Evolutionary conservation across 1,284 basidiomycete species (phyloP).

Genomic region (Cryptococcus sp.): DNA sequence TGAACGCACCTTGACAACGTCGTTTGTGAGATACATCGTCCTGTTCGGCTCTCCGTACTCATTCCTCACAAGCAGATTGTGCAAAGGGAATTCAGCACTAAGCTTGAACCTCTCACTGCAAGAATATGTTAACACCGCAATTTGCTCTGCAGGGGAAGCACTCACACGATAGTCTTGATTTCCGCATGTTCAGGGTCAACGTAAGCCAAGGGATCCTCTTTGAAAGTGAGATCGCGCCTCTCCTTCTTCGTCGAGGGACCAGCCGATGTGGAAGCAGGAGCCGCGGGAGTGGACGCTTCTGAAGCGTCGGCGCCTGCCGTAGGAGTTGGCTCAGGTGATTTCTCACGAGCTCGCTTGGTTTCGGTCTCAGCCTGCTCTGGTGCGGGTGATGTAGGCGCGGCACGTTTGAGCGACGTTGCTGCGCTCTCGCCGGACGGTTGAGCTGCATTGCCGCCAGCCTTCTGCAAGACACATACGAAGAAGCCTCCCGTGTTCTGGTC

Average conservation of each 20-base stretch:
- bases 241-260: slow-evolving; percentile 40
- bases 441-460: slow-evolving; percentile 31
- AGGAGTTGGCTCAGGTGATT: slow-evolving; percentile 21
- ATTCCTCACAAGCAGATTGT: slow-evolving; percentile 83
- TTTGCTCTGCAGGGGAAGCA: neutral
- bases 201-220: slow-evolving; percentile 88
- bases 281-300: slow-evolving; percentile 5
- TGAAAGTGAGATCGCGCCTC: slow-evolving; percentile 62
- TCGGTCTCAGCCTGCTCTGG: slow-evolving; percentile 22
- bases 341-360: slow-evolving; percentile 36
- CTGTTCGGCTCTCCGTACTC: slow-evolving; percentile 73
- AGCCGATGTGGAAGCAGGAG: slow-evolving; percentile 1
- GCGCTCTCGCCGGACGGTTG: neutral
- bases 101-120: slow-evolving; percentile 76
- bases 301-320: neutral
- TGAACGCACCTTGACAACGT: slow-evolving; percentile 65
- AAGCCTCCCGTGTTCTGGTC: slow-evolving; percentile 97
- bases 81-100: slow-evolving; percentile 60
- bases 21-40: slow-evolving; percentile 86
- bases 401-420: slow-evolving; percentile 10
- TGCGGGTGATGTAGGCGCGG: slow-evolving; percentile 7
- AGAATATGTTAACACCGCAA: neutral
- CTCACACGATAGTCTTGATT: slow-evolving; percentile 57
- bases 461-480: slow-evolving; percentile 87
- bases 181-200: slow-evolving; percentile 70